Base-by-base conservation (phyloP, 140 eudicot genomes). In the Stevia rebaudiana region DNA sequence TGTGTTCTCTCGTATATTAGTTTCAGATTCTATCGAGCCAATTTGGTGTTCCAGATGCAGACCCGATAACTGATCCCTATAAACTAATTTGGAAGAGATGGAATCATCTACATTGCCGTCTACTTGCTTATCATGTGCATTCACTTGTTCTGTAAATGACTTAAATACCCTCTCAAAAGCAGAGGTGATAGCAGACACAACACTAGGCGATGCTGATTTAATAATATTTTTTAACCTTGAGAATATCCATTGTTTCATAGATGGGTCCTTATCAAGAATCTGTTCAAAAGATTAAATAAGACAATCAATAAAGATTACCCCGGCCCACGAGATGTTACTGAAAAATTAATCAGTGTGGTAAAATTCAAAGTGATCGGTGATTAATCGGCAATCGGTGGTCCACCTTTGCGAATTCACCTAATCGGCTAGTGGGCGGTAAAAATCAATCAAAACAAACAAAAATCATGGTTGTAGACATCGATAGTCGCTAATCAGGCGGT, bases 211-310 rank as follows among this genome's bases (percentile, higher is more conserved):
- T 50, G 86, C 82, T 36, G 90, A 83, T 53, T 82, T 76, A 65
- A 73, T 72, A 21, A 94, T 68, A 63, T 70, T 83, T 78, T 66
- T 77, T 50, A 83, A 86, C 73, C 63, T 85, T 37, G 80, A 65
- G 54, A 79, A 71, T 16, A 88, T 68, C 95, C 84, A 94, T 19
- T 68, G 73, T 79, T 56, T 83, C 66, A 94, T 43, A 22, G 94
- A 81, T 28, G 69, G 88, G 66, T 94, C 85, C 69, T 82, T 80
- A 15, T 41, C 56, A 67, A 88, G 84, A 69, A 83, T 86, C 97
- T 90, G 90, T 68, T 82, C 55, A 15, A 43, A 46, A 56, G 64
- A 33, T 51, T 17, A 23, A 65, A 56, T 61, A 74, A 4, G 6
- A 25, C 25, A 66, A 48, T 15, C 49, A 47, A 31, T 44, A 54